Evolutionary conservation across 305 asterid genomes (phyloP).

Genomic region (Ruellia speciosa): DNA sequence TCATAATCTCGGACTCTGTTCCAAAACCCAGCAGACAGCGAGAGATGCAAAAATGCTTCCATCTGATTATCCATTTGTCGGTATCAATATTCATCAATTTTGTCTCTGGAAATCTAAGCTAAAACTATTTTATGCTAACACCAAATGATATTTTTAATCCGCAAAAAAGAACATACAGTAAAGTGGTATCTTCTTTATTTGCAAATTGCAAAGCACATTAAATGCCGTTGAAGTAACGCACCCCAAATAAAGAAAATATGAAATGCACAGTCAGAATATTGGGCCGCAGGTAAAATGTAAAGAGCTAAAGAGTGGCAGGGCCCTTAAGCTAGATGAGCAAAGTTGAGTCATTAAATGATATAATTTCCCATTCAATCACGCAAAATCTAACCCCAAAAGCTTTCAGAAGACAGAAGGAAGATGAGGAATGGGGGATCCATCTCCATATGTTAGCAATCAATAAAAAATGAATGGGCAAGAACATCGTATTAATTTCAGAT

Average conservation of each 20-base stretch:
- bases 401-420: background rate
- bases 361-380: slow-evolving; percentile 2
- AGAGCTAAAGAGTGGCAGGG: background rate
- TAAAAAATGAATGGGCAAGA: too few relatives aligned
- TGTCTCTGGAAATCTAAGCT: background rate
- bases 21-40: background rate
- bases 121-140: background rate
- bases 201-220: too few relatives aligned
- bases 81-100: background rate
- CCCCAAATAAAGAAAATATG: background rate
- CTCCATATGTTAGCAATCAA: background rate
- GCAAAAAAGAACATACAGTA: too few relatives aligned
- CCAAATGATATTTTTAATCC: background rate
- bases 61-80: background rate
- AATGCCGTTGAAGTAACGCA: background rate
- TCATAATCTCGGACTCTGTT: background rate
- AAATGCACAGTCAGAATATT: background rate
- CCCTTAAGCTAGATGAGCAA: background rate
- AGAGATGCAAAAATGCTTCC: background rate
- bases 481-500: too few relatives aligned
- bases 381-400: background rate
- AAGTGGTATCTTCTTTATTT: background rate
- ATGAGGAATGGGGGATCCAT: background rate
- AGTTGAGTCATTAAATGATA: slow-evolving; percentile 7
- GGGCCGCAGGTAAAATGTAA: slow-evolving; percentile 8